phyloP scores from a whole-genome alignment of 1,284 basidiomycete genomes.

The Ganoderma resinaceum region DNA sequence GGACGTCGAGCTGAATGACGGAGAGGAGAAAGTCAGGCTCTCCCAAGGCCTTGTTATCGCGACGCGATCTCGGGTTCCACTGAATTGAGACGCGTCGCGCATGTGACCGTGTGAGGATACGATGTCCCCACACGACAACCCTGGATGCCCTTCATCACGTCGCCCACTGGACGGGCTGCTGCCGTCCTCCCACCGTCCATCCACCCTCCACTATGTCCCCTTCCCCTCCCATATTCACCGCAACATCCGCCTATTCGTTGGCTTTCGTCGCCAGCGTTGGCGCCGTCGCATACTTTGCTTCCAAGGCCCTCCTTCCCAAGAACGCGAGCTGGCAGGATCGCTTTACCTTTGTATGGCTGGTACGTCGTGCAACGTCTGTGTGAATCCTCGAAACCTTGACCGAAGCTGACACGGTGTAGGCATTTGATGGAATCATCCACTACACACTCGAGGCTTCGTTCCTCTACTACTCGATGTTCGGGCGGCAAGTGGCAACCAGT shows the following conservation, averaged over 20 bases:
- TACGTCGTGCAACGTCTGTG: constrained; percentile 40
- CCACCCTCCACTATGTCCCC: constrained; percentile 26
- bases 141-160: neutral
- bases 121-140: constrained; percentile 10
- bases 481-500: constrained; percentile 74
- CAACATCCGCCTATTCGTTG: constrained; percentile 70
- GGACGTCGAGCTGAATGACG: neutral
- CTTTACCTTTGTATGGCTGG: constrained; percentile 78
- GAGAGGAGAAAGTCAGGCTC: neutral
- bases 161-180: neutral
- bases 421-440: constrained; percentile 82
- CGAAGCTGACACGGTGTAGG: constrained; percentile 43
- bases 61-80: constrained; percentile 13
- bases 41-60: neutral
- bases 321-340: constrained; percentile 67
- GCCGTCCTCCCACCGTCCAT: neutral
- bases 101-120: constrained; percentile 25
- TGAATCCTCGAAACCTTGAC: too few species aligned
- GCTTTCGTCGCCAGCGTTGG: constrained; percentile 60
- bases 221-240: constrained; percentile 58
- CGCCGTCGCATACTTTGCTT: constrained; percentile 55
- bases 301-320: constrained; percentile 65
- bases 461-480: constrained; percentile 77
- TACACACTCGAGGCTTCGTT: constrained; percentile 82
- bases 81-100: constrained; percentile 21